Base-by-base conservation (phyloP, 441 rosid species). In the Hura crepitans region DNA sequence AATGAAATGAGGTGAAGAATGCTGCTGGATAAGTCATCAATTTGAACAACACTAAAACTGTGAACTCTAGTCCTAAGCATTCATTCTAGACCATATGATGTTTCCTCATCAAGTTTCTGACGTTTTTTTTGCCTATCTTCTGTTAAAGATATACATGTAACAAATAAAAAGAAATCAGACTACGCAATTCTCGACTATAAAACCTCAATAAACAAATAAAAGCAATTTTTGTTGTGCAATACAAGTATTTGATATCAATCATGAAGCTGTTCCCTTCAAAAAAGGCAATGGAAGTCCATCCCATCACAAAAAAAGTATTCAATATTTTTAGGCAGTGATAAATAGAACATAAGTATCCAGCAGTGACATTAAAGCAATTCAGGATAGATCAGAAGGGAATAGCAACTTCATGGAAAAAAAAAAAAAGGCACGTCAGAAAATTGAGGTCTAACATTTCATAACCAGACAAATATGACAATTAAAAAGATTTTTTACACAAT, bases 21-120 rank as follows among this genome's bases (percentile, higher is more conserved):
- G 25, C 14, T 35, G 12, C 18, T 11, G 20, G 28, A 1, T 17
- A 69, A 13, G 43, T 10, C 42, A 14, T 31, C 30, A 22, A 17
- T 13, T n/a, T 39, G 60, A 8, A n/a, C 18, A 62, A 12, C 30
- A 57, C 7, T 47, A 59, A 30, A 57, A 31, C 25, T 46, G 65
- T 59, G 5, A 45, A 33, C n/a, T 46, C 10, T 17, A 42, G 30
- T 71, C 74, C 63, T 72, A 33, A 2, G 50, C 35, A 30, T 13
- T 30, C 31, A 28, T 17, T 2, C 17, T 49, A 10, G 12, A 61
- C 66, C 15, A 27, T 39, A 10, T 28, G 56, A 43, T 28, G 33
- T 22, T 22, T 51, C 74, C 33, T 54, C 45, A 43, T 62, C 68
- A 51, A 12, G 25, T 31, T 43, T 54, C 46, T 3, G 14, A 27